Conservation (phyloP, 495 filamentous ascomycete species). For the Beverwykella pulmonaria region DNA sequence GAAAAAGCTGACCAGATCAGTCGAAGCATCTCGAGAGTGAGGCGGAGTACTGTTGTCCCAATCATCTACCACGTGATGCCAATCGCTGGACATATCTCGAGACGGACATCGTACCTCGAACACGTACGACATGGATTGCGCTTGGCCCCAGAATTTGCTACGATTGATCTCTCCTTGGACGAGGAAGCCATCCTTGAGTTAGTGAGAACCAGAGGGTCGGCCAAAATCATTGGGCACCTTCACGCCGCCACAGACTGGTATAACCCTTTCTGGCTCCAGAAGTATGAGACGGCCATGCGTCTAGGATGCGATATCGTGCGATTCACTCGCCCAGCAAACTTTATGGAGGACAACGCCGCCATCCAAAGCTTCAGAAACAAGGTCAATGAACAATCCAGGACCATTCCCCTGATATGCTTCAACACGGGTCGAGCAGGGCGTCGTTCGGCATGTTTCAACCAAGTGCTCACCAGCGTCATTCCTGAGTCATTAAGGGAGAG, state of each 20-base stretch:
- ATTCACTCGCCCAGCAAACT: slow-evolving; percentile 63
- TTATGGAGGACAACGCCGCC: slow-evolving; percentile 60
- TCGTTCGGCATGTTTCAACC: slow-evolving; percentile 68
- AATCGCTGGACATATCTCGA: slow-evolving; percentile 46
- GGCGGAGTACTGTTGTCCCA: slow-evolving; percentile 66
- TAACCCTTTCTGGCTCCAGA: slow-evolving; percentile 55
- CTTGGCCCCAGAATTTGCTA: slow-evolving; percentile 73
- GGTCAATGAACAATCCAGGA: slow-evolving; percentile 47
- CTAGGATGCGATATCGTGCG: slow-evolving; percentile 73
- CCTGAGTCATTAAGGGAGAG: slow-evolving; percentile 45
- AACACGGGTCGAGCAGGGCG: slow-evolving; percentile 71
- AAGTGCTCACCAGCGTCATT: slow-evolving; percentile 68
- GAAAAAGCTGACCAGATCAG: slow-evolving; percentile 55
- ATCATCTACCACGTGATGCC: slow-evolving; percentile 65
- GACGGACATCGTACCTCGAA: slow-evolving; percentile 56
- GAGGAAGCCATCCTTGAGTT: slow-evolving; percentile 56
- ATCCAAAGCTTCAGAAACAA: slow-evolving; percentile 59
- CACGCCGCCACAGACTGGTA: slow-evolving; percentile 58
- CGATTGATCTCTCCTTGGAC: slow-evolving; percentile 64
- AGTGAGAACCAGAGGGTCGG: slow-evolving; percentile 61
- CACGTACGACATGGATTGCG: slow-evolving; percentile 69
- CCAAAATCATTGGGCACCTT: slow-evolving; percentile 73
- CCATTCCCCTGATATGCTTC: slow-evolving; percentile 67
- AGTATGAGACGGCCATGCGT: slow-evolving; percentile 52
- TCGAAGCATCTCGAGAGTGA: slow-evolving; percentile 59